phyloP scores from a whole-genome alignment of 78 protist species.

The Mastigamoeba balamuthi region DNA sequence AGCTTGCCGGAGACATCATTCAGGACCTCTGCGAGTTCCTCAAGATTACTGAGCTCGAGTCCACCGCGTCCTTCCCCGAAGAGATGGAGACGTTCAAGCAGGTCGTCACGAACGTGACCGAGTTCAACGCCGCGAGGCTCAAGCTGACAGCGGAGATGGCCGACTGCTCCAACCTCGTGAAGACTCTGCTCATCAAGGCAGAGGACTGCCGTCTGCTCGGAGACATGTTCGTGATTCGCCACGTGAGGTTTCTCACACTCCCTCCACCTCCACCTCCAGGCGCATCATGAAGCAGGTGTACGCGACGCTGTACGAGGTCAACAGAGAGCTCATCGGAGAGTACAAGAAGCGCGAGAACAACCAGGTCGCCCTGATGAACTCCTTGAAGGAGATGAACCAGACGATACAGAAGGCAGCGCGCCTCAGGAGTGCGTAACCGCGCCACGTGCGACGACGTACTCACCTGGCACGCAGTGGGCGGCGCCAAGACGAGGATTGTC shows the following conservation, averaged over 20 bases:
- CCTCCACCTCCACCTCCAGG: background rate
- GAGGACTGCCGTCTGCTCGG: slow-evolving; percentile 33
- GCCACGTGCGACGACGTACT: too few species aligned
- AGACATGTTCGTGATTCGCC: too few species aligned
- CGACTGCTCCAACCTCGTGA: slow-evolving; percentile 18
- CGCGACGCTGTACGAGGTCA: slow-evolving; percentile 8
- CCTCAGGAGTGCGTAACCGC: slow-evolving; percentile 5
- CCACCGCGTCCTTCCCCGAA: background rate
- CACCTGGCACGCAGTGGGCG: too few species aligned
- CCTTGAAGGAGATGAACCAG: slow-evolving; percentile 29
- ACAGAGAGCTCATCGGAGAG: slow-evolving; percentile 16
- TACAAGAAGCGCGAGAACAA: slow-evolving; percentile 18
- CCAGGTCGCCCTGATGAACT: slow-evolving; percentile 8
- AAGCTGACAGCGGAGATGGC: slow-evolving; percentile 37
- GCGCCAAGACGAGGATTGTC: too few species aligned
- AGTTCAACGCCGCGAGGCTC: slow-evolving; percentile 11
- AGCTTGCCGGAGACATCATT: slow-evolving; percentile 18
- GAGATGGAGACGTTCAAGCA: slow-evolving; percentile 1
- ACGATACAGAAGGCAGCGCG: slow-evolving; percentile 28
- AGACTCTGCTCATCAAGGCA: slow-evolving; percentile 27
- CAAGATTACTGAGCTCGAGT: background rate
- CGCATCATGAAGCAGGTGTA: background rate
- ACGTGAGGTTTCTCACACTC: too few species aligned
- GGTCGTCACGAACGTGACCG: slow-evolving; percentile 6
- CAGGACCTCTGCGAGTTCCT: slow-evolving; percentile 16